Conservation (phyloP, 2,329 filamentous ascomycete genomes). For the Pseudopithomyces chartarum region DNA sequence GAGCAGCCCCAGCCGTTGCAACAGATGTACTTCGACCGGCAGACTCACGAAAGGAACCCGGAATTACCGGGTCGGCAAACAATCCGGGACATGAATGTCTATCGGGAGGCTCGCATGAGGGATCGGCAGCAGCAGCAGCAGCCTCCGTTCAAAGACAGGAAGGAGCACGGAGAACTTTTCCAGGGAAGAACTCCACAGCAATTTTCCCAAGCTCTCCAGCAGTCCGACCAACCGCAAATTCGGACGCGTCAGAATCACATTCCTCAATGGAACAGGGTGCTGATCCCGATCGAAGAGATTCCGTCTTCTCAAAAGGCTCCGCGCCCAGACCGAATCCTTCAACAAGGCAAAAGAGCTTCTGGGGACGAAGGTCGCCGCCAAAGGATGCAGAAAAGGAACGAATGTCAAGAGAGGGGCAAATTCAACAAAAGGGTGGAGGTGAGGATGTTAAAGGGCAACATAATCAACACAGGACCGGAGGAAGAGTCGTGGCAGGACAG, state of each 20-base stretch:
- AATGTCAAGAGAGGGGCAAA: not conserved
- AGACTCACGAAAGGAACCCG: not conserved
- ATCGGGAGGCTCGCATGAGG: not conserved
- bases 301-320: not conserved
- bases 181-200: not conserved
- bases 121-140: not conserved
- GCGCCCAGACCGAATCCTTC: not conserved
- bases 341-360: not conserved
- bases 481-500: not conserved
- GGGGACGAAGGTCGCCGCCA: not conserved
- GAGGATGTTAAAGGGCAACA: not conserved
- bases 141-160: not conserved
- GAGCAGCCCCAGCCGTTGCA: constrained; percentile 3
- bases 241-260: not conserved
- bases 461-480: not conserved
- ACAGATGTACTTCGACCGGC: not conserved
- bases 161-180: not conserved
- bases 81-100: not conserved
- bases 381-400: not conserved
- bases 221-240: not conserved
- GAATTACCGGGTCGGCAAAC: not conserved
- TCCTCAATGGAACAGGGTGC: not conserved
- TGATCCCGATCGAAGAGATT: not conserved
- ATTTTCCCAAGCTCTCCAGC: not conserved
- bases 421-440: not conserved